These are phyloP conservation scores for Chimonanthus praecox DNA, from an alignment of 164 flowering plant species.

Conservation along the genomic window DNA sequence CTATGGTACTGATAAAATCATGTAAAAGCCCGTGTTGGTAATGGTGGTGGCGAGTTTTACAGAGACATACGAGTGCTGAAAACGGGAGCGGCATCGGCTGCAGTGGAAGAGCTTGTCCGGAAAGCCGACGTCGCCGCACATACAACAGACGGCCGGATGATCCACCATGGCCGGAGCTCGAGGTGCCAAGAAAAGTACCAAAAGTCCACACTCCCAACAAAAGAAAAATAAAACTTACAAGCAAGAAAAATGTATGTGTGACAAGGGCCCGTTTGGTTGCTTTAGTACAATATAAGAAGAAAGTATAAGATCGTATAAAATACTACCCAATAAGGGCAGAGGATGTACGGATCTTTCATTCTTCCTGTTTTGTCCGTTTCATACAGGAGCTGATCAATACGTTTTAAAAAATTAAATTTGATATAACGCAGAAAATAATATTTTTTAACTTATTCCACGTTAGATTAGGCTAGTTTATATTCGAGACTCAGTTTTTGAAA, in stretches of 20 bases:
- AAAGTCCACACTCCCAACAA: background rate
- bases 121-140: conserved; percentile 97
- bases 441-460: too few species aligned
- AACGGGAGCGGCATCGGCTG: conserved; percentile 61
- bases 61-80: conserved; percentile 86
- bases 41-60: conserved; percentile 8
- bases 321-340: background rate
- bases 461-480: too few species aligned
- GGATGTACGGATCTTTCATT: background rate
- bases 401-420: too few species aligned
- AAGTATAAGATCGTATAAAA: background rate
- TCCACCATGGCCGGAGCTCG: conserved; percentile 20
- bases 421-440: too few species aligned
- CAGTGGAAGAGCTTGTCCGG: conserved; percentile 92
- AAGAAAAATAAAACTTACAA: background rate
- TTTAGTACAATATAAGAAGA: too few species aligned
- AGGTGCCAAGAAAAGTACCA: background rate
- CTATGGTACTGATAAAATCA: background rate
- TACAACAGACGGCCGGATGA: conserved; percentile 68
- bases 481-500: too few species aligned
- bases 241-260: background rate
- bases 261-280: background rate
- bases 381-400: too few species aligned
- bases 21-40: background rate
- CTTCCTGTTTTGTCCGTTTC: too few species aligned